Percentiles rank a stretch among this genome's conserved stretches.
Conservation (phyloP, 768 basidiomycete genomes). For the Gymnopilus junonius region DNA sequence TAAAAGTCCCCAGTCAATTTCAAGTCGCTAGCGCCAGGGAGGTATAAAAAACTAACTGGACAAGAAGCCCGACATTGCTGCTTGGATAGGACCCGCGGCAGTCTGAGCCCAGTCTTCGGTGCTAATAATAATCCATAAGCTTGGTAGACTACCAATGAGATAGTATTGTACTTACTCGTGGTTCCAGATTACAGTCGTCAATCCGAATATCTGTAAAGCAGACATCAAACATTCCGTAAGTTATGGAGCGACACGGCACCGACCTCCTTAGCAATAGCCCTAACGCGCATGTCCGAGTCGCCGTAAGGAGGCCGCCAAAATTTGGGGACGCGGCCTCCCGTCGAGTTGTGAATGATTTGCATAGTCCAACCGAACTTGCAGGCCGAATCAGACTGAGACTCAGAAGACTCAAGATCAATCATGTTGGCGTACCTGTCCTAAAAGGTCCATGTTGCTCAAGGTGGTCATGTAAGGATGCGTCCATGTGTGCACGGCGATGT, state of each 20-base stretch:
- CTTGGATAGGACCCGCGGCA: constrained; percentile 45
- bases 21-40: not conserved
- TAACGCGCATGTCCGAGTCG: constrained; percentile 82
- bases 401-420: not conserved
- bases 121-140: constrained; percentile 37
- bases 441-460: constrained; percentile 64
- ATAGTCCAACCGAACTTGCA: constrained; percentile 76
- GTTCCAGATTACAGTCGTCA: constrained; percentile 91
- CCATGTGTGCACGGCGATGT: constrained; percentile 66
- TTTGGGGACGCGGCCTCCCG: constrained; percentile 67
- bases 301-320: constrained; percentile 94
- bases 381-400: not conserved
- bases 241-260: not conserved
- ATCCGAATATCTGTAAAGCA: constrained; percentile 59
- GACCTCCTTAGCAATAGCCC: constrained; percentile 84
- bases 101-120: constrained; percentile 80
- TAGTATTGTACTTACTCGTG: constrained; percentile 60
- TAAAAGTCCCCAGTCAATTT: not conserved
- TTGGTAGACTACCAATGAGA: not conserved
- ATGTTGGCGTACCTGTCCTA: constrained; percentile 56
- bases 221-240: not conserved
- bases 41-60: constrained; percentile 38
- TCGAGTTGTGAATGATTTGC: constrained; percentile 78
- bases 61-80: constrained; percentile 60
- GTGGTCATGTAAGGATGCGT: constrained; percentile 85